Evolutionary conservation across 768 basidiomycete species (phyloP), one percentile per base, ranked within the genome.

Genomic region (Pilatotrama ljubarskyi): DNA sequence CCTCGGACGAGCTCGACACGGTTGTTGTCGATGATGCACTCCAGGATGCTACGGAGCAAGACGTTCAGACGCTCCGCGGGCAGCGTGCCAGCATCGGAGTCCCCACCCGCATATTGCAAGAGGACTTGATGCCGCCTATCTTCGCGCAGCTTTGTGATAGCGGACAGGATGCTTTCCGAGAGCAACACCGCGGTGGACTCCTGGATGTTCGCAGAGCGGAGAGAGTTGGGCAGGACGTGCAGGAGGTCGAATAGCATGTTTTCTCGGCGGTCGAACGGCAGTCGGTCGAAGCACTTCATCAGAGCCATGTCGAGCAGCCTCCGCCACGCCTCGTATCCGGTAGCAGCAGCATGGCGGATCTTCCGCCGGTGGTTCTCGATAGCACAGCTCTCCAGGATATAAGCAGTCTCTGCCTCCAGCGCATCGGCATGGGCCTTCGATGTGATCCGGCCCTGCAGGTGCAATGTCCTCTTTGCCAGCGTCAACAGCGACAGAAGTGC

Each of bases 161-260:
- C 81, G 0, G 93, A 89, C 22, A 98, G 72, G 5, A 91, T 81
- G 0, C 86, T 83, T 67, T 96, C 94, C 1, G 93, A 90, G 8
- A 98, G 79, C 3, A 95, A 74, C n/a, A 95, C 81, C 11, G 91
- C 82, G 1, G 92, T 90, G 2, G 85, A 77, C 58, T 90, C 87
- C 37, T 87, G 82, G 20, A 88, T 76, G 55, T 86, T 86, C 11
- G 78, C 73, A 0, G 86, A 87, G 29, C 81, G 82, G 43, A 95
- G 81, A 20, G 84, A 83, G 2, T 79, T 73, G 1, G 94, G 90
- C 20, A 97, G 80, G 20, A 91, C 86, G 66, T 91, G 88, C 18
- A 98, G 80, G 18, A 98, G 77, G 69, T 97, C 96, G 66, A 96
- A 93, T 5, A 97, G 78, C 78, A 96, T 88, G 61, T 86, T 87